Conservation (phyloP, 768 basidiomycete genomes). For the Calocybe cyanea region DNA sequence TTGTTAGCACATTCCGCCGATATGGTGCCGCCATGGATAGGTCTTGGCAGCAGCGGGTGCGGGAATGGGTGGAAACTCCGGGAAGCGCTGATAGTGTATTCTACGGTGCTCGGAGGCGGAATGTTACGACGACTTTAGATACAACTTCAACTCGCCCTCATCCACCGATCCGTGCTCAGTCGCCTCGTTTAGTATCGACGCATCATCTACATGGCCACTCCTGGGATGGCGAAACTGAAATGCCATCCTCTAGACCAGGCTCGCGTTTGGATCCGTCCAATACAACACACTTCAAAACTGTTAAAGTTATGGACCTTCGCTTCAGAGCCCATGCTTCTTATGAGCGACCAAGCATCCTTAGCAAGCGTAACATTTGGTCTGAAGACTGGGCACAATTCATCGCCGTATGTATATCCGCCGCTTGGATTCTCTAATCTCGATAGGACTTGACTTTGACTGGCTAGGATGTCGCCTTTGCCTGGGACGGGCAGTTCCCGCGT, state of each 20-base stretch:
- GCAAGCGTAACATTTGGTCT: background rate
- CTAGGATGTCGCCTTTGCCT: background rate
- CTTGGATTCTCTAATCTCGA: background rate
- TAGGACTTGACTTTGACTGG: background rate
- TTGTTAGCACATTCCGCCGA: constrained; percentile 45
- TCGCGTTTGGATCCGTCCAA: too few species aligned
- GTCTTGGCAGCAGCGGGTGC: constrained; percentile 21
- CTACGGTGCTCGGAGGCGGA: background rate
- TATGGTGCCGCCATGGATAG: constrained; percentile 39
- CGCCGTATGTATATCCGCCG: too few species aligned
- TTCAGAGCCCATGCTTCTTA: too few species aligned
- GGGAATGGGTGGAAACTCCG: background rate
- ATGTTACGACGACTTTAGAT: background rate
- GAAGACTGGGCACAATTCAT: constrained; percentile 8
- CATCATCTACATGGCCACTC: too few species aligned
- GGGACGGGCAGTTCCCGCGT: background rate
- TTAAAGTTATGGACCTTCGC: too few species aligned
- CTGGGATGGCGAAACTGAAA: too few species aligned
- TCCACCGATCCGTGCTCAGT: too few species aligned
- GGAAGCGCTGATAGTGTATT: background rate
- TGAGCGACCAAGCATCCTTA: too few species aligned
- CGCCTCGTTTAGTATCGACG: too few species aligned
- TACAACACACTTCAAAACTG: too few species aligned
- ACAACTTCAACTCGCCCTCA: background rate
- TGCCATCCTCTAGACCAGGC: too few species aligned